Evolutionary conservation across 2,329 filamentous ascomycete genomes (phyloP), one percentile per base, ranked within the genome.

Genomic region (Sporothrix mexicana): DNA sequence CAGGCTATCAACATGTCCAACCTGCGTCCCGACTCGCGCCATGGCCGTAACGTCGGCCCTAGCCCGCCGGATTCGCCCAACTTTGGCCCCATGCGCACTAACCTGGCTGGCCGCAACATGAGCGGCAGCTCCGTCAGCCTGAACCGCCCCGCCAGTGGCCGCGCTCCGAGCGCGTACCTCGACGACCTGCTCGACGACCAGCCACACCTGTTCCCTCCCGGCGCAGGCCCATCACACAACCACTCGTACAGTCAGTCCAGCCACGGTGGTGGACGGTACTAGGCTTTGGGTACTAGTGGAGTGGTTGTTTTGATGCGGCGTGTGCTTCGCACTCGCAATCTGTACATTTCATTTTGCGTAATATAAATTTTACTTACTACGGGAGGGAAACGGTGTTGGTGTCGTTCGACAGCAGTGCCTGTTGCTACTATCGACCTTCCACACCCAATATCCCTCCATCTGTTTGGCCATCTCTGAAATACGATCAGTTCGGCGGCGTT

Each of bases 151-250:
- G 85, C 89, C 15, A 91, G 89, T 70, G 90, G 90, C 72, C 87
- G 95, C 73, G 92, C 94, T 17, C 95, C 95, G 0, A 97, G 93
- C 80, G 93, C 94, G 20, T 97, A 94, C 80, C 85, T 98, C 53
- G 95, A 98, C 74, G 94, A 98, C 80, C 82, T 98, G 68, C 91
- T 98, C 74, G 93, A 94, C 78, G 93, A 92, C 75, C 91, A 94
- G 78, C 84, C 86, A 6, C 83, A 83, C 51, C 80, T 82, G 76
- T 83, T 88, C 71, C 86, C 87, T 12, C 84, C 86, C 2, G 73
- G 45, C n/a, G 45, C 72, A 7, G 67, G 15, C 78, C 78, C 59
- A 77, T 74, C 59, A 73, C 76, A 72, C 76, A 77, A 69, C 53
- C 77, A 77, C 20, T 75, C 75, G 25, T 78, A 77, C 74, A 75